Conservation (phyloP, 2,329 filamentous ascomycete species). For the Xylaria sp. region DNA sequence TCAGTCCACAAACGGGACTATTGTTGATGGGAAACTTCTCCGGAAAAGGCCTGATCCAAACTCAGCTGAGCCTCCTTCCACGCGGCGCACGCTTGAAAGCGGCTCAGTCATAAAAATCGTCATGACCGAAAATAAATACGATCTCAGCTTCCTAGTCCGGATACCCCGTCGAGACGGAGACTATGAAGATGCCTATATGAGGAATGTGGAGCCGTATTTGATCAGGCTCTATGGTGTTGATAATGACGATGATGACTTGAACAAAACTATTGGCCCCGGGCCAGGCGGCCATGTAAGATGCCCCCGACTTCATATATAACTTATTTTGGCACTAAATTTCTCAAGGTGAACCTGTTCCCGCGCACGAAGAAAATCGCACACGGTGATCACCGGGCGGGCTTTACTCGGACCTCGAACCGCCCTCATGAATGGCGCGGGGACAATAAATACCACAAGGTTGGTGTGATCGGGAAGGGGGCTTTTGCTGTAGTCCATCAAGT, state of each 20-base stretch:
- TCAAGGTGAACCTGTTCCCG: conserved; percentile 42
- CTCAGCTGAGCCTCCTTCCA: conserved; percentile 44
- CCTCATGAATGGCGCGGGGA: conserved; percentile 82
- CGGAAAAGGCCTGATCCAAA: conserved; percentile 53
- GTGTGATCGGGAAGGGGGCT: conserved; percentile 86
- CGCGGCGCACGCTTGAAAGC: conserved; percentile 68
- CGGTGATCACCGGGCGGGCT: conserved; percentile 14
- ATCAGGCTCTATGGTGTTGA: conserved; percentile 42
- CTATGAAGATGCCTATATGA: conserved; percentile 68
- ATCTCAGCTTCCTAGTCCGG: conserved; percentile 83
- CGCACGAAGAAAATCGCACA: conserved; percentile 25
- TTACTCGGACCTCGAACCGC: conserved; percentile 43
- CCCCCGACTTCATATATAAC: background rate
- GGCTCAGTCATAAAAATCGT: conserved; percentile 76
- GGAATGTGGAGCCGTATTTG: conserved; percentile 74
- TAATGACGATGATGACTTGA: conserved; percentile 29
- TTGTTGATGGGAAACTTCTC: conserved; percentile 77
- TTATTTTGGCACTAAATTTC: conserved; percentile 24
- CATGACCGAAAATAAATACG: conserved; percentile 55
- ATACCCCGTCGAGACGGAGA: conserved; percentile 76
- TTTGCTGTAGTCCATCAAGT: conserved; percentile 95
- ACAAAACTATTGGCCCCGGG: conserved; percentile 54
- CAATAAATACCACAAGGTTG: conserved; percentile 80
- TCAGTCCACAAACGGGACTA: conserved; percentile 92
- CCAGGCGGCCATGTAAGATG: conserved; percentile 53